These are phyloP conservation scores for Sonneratia caseolaris DNA, from an alignment of 345 rosid genomes.

Conservation along the genomic window DNA sequence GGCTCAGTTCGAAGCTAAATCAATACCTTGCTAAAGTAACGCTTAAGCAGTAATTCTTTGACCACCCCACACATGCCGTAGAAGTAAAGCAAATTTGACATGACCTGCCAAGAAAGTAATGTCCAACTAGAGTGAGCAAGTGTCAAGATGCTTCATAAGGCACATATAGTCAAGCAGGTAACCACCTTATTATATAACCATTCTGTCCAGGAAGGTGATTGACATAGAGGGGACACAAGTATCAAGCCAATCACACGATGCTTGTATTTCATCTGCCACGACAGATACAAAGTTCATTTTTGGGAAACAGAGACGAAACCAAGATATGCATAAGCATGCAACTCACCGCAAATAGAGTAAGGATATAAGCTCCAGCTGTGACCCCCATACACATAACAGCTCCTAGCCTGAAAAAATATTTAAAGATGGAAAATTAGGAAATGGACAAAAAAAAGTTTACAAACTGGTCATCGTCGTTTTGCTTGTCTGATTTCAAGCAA, in stretches of 20 bases:
- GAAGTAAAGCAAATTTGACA: conserved; percentile 76
- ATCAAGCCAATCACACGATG: conserved; percentile 83
- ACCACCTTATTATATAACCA: conserved; percentile 82
- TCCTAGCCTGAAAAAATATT: conserved; percentile 49
- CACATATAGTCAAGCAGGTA: background rate
- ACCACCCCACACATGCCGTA: conserved; percentile 93
- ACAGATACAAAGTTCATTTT: conserved; percentile 2
- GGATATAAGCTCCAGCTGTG: conserved; percentile 92
- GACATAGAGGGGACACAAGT: conserved; percentile 91
- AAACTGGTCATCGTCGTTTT: background rate
- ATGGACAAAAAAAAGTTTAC: background rate
- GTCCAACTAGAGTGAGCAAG: conserved; percentile 7
- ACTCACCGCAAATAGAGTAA: conserved; percentile 87
- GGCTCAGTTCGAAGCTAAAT: conserved; percentile 5
- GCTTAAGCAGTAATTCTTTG: conserved; percentile 75
- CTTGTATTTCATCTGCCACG: conserved; percentile 74
- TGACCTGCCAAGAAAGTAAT: conserved; percentile 39
- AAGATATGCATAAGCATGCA: conserved; percentile 12
- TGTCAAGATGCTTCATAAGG: background rate
- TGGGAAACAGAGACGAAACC: background rate
- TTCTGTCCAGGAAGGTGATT: conserved; percentile 90
- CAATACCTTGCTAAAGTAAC: conserved; percentile 86
- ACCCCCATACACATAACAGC: conserved; percentile 99
- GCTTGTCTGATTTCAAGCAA: background rate
- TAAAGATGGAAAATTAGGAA: background rate